phyloP scores from a whole-genome alignment of 2,329 filamentous ascomycete species.

The Penicillium olsonii region DNA sequence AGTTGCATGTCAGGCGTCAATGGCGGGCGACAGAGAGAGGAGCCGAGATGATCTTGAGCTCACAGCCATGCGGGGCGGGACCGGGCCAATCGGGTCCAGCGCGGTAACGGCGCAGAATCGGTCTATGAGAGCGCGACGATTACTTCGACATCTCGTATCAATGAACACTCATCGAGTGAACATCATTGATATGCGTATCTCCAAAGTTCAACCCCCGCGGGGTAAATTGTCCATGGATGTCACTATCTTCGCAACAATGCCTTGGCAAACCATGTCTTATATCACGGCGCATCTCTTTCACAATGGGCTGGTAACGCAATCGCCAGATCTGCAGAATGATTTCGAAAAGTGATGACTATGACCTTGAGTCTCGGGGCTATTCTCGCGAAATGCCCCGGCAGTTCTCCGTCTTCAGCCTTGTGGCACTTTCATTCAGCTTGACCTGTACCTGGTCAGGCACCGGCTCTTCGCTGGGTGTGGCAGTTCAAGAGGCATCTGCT shows the following conservation, averaged over 20 bases:
- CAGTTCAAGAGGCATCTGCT: conserved; percentile 5
- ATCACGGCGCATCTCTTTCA: neutral
- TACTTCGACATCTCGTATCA: neutral
- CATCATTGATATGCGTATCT: neutral
- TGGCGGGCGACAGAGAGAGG: conserved; percentile 4
- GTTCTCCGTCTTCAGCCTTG: conserved; percentile 7
- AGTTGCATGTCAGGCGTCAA: conserved; percentile 3
- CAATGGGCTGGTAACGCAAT: neutral
- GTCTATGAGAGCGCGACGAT: neutral
- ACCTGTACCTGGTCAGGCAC: conserved; percentile 13
- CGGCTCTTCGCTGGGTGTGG: conserved; percentile 8
- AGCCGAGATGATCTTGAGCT: neutral
- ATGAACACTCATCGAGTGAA: no score
- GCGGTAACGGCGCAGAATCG: neutral
- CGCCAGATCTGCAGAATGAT: neutral
- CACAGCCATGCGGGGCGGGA: neutral
- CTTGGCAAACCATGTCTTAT: neutral
- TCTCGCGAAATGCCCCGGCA: conserved; percentile 4
- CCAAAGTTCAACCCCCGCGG: neutral
- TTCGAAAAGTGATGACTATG: conserved; percentile 1
- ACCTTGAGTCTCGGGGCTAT: conserved; percentile 7
- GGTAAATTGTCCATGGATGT: neutral
- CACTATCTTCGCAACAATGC: neutral
- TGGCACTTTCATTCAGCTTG: conserved; percentile 6
- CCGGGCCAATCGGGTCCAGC: neutral